Evolutionary conservation across 352 stramenopile species (phyloP), one percentile per base, ranked within the genome.

Genomic region (Phytophthora syringae): DNA sequence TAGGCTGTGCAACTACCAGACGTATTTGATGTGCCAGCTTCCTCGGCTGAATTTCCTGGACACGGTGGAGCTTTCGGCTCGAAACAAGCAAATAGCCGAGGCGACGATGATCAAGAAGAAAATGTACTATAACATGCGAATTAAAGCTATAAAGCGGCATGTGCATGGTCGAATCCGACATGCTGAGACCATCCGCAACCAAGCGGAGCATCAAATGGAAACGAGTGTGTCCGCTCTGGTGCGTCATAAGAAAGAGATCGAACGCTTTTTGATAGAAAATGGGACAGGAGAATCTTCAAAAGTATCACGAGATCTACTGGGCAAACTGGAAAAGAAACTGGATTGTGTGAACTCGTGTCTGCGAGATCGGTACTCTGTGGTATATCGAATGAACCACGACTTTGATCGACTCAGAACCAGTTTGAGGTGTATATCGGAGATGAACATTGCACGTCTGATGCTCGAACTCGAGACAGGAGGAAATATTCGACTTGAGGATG

Each of bases 41-140:
- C 74, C 74, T 24, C 68, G 70, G 11, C 77, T 97, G 2, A 61
- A 60, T 16, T 88, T 73, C 32, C 65, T 96, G 22, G 89, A 97
- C 55, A 93, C 86, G 7, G 57, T 89, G 16, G 82, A 95, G 53
- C 50, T 98, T 3, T 89, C 78, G 13, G 52, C 82, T 7, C 77
- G 89, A 2, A 94, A 86, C 52, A 97, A 97, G 52, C 81, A 94
- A 61, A 88, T 97, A 50, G 90, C 92, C 1, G 88, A 97, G 25
- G 80, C 87, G 10, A 97, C 93, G 0, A 97, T 97, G 84, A 84
- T 97, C 58, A 98, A 98, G 73, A 98, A 98, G 77, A 94, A 90
- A 59, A 97, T 98, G 87, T 98, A 98, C 77, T 98, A 98, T 73
- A 98, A 97, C 75, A 97, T 98, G 90, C 83, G 90, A 10, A 97